Evolutionary conservation across 805 yeast species (phyloP).

Genomic region (Wickerhamiella occidentalis): DNA sequence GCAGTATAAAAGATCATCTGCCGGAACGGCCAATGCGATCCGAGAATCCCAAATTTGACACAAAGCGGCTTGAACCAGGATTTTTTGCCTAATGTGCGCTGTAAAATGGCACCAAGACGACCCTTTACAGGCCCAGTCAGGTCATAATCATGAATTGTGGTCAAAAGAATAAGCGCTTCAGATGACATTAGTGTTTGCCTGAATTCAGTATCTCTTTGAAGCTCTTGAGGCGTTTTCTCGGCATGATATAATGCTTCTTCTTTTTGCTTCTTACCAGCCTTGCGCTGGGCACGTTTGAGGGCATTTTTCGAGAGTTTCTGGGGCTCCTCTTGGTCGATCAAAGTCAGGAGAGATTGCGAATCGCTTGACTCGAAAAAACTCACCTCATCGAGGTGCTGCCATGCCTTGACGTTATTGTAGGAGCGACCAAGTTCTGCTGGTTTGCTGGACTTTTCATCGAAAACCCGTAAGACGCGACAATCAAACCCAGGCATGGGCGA

Average conservation of each 20-base stretch:
- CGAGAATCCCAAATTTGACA: constrained; percentile 33
- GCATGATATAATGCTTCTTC: constrained; percentile 13
- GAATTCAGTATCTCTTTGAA: constrained; percentile 25
- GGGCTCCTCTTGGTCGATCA: background rate
- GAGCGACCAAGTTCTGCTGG: too few relatives aligned
- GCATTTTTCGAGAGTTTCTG: constrained; percentile 24
- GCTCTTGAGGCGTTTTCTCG: constrained; percentile 22
- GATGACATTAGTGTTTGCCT: constrained; percentile 29
- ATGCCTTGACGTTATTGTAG: constrained; percentile 25
- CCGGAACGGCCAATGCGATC: constrained; percentile 37
- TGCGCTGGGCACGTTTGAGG: constrained; percentile 24
- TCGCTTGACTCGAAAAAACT: constrained; percentile 13
- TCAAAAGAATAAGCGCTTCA: constrained; percentile 33
- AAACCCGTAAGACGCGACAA: constrained; percentile 27
- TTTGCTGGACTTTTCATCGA: too few relatives aligned
- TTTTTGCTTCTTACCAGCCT: constrained; percentile 23
- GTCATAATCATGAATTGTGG: constrained; percentile 31
- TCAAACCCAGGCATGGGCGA: constrained; percentile 23
- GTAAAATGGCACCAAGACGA: constrained; percentile 24
- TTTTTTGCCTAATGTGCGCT: constrained; percentile 25
- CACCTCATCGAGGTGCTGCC: constrained; percentile 26
- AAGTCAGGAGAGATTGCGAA: background rate
- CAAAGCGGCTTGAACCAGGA: constrained; percentile 28
- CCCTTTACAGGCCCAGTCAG: constrained; percentile 29
- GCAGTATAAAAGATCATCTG: constrained; percentile 32